These are phyloP conservation scores for Pseudogymnoascus sp. DNA, from an alignment of 2,329 filamentous ascomycete genomes.

Conservation along the genomic window DNA sequence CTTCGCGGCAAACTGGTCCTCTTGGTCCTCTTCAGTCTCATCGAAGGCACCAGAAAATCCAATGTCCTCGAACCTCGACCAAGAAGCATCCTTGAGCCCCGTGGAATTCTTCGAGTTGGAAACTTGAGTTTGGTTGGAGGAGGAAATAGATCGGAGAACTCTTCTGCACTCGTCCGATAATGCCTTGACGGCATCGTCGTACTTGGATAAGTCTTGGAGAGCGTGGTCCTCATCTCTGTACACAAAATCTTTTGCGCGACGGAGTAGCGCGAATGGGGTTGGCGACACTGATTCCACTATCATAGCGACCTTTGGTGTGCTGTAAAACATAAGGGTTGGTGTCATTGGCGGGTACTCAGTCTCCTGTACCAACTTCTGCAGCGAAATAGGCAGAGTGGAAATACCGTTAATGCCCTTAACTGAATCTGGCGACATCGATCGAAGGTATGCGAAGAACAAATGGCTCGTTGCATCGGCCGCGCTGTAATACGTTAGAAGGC, in stretches of 20 bases:
- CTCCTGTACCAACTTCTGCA: constrained; percentile 83
- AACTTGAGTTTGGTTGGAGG: constrained; percentile 75
- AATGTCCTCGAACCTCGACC: constrained; percentile 94
- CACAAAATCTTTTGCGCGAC: constrained; percentile 88
- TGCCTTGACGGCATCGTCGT: constrained; percentile 78
- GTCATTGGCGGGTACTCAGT: constrained; percentile 87
- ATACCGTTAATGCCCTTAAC: constrained; percentile 65
- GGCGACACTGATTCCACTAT: constrained; percentile 92
- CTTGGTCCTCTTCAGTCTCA: constrained; percentile 56
- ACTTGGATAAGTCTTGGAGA: constrained; percentile 78
- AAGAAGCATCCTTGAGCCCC: constrained; percentile 74
- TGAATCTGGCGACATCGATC: constrained; percentile 76
- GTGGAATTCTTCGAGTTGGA: constrained; percentile 64
- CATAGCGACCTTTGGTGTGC: constrained; percentile 88
- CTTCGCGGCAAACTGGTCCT: constrained; percentile 34
- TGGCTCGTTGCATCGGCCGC: constrained; percentile 94
- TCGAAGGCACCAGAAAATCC: constrained; percentile 74
- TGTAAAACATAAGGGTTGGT: constrained; percentile 66
- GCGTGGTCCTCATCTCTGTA: constrained; percentile 82
- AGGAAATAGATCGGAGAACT: constrained; percentile 81
- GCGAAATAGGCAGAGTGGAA: constrained; percentile 75
- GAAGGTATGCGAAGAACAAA: constrained; percentile 93
- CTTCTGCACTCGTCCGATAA: constrained; percentile 90
- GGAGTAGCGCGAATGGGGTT: constrained; percentile 82
- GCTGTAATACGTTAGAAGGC: constrained; percentile 35